These are phyloP conservation scores for Ajuga chamaepitys DNA, from an alignment of 257 asterid genomes.

Conservation along the genomic window DNA sequence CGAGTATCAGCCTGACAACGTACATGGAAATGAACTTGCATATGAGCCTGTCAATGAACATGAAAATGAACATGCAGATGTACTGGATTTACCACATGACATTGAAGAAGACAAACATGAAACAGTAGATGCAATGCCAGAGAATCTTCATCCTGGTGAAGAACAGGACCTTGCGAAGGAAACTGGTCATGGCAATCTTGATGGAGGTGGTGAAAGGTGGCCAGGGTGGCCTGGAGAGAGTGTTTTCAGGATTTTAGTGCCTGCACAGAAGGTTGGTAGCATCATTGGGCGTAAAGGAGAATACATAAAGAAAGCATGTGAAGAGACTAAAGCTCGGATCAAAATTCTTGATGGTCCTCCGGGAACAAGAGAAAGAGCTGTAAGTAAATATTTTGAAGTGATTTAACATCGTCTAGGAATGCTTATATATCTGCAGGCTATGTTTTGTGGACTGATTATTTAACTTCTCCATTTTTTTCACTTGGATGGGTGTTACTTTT, in stretches of 20 bases:
- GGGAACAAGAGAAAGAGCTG: slow-evolving; percentile 77
- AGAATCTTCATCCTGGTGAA: slow-evolving; percentile 34
- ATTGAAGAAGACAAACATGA: slow-evolving; percentile 15
- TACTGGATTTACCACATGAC: slow-evolving; percentile 2
- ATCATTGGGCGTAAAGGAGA: slow-evolving; percentile 96
- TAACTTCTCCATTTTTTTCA: not conserved
- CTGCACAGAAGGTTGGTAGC: slow-evolving; percentile 84
- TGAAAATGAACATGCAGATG: slow-evolving; percentile 15
- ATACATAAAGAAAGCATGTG: slow-evolving; percentile 69
- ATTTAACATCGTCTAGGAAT: not conserved
- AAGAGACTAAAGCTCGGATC: slow-evolving; percentile 85
- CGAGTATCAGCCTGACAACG: slow-evolving; percentile 1
- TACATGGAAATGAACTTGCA: not conserved
- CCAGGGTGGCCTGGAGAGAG: slow-evolving; percentile 98
- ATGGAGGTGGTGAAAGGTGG: slow-evolving; percentile 62
- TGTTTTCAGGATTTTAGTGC: slow-evolving; percentile 75
- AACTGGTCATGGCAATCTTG: slow-evolving; percentile 2
- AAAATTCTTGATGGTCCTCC: slow-evolving; percentile 91
- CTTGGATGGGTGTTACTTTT: not conserved
- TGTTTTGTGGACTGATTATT: not conserved
- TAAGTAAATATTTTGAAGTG: slow-evolving; percentile 33
- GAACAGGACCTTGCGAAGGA: slow-evolving; percentile 33
- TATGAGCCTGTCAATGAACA: slow-evolving; percentile 1
- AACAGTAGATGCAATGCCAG: slow-evolving; percentile 15
- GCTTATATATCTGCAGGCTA: not conserved